Evolutionary conservation across 23 red algal genomes (phyloP), one percentile per base, ranked within the genome.

Genomic region (Gracilaria domingensis): DNA sequence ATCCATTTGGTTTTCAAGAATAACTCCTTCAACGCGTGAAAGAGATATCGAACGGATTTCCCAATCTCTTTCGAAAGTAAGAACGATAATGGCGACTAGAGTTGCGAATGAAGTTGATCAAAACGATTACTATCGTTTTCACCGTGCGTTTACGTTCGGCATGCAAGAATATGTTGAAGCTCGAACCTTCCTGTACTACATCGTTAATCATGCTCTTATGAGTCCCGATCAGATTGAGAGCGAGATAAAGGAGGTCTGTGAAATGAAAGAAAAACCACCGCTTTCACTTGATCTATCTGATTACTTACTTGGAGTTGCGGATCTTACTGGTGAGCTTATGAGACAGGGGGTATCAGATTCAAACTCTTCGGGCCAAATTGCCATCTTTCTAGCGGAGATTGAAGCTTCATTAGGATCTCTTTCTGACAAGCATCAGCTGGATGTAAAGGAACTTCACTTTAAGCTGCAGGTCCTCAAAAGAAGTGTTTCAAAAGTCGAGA

Each of bases 121-220:
- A 54, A 65, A 57, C n/a, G 25, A 58, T 30, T 89, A 88, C 57
- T 62, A 60, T 28, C 80, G 87, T 65, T 95, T 86, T 55, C 96
- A 95, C 49, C 69, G 66, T 0, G 60, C 76, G 23, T 95, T 90
- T 78, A 94, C 96, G 23, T 65, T 73, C 20, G 92, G 92, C 34
- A 75, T 98, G 42, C 96, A 98, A 77, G 96, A 98, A 66, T 98
- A 94, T 40, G 75, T 95, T 57, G 96, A 98, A 84, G 88, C 93
- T 12, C 58, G 81, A 0, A 56, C 66, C 9, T 93, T 98, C 30
- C 42, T 62, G 0, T 33, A 72, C 2, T 98, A 88, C 53, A 30
- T 95, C 17, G 47, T 38, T 30, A 16, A 82, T 30, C 75, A 64
- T n/a, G 39, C 75, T 56, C 45, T 92, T 34, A 47, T 92, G 30